These are phyloP conservation scores for Cladophialophora yegresii DNA, from an alignment of 2,329 filamentous ascomycete genomes.

Conservation along the genomic window DNA sequence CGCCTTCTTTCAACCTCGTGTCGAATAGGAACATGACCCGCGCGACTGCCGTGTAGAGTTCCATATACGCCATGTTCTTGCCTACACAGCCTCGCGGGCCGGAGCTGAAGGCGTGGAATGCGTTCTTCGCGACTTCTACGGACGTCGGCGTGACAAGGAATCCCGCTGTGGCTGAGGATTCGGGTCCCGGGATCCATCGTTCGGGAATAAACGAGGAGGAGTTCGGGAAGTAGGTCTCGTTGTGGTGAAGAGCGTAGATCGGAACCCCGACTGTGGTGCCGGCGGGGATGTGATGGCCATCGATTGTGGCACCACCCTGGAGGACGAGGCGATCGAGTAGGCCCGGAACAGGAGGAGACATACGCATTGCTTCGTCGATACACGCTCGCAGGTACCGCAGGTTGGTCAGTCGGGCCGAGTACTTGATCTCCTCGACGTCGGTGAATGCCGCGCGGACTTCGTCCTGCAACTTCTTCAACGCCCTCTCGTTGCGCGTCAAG, in stretches of 20 bases:
- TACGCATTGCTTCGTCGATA: constrained; percentile 44
- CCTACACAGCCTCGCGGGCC: constrained; percentile 40
- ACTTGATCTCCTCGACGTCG: constrained; percentile 43
- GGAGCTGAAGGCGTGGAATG: constrained; percentile 42
- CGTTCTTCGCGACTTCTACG: constrained; percentile 29
- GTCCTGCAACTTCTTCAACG: constrained; percentile 38
- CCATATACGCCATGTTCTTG: constrained; percentile 40
- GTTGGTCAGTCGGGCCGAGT: constrained; percentile 40
- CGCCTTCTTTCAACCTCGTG: constrained; percentile 20
- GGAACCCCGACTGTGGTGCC: constrained; percentile 41
- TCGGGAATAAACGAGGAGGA: constrained; percentile 41
- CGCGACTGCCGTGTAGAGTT: constrained; percentile 32
- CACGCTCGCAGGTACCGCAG: constrained; percentile 49
- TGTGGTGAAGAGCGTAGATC: constrained; percentile 43
- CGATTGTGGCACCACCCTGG: constrained; percentile 39
- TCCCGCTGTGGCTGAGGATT: constrained; percentile 6
- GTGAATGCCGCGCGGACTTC: constrained; percentile 43
- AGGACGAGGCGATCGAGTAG: constrained; percentile 40
- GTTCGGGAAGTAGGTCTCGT: constrained; percentile 40
- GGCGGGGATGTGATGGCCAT: constrained; percentile 40
- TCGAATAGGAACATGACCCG: constrained; percentile 27
- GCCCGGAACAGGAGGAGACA: constrained; percentile 40
- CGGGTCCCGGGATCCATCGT: constrained; percentile 40
- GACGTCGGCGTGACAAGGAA: constrained; percentile 15
- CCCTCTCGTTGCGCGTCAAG: constrained; percentile 41